Evolutionary conservation across 192 early-diverging fungal species (phyloP), one percentile per base, ranked within the genome.

Genomic region (Rhizophagus sp.): DNA sequence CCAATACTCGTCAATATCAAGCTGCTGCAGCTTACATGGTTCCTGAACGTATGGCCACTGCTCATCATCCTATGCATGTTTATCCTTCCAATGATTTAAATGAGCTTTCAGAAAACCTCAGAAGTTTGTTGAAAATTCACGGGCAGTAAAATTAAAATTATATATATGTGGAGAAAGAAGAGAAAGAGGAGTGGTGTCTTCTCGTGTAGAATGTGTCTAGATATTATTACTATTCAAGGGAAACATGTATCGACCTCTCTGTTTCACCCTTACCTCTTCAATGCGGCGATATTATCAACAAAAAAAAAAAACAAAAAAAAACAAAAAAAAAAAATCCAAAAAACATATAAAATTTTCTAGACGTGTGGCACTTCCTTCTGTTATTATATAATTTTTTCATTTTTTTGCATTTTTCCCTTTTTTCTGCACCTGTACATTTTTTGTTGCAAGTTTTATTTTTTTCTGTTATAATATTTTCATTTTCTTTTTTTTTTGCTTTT

Each of bases 61-160:
- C 85, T 36, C 83, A 83, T 82, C 57, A 85, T 41, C 65, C 79
- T 5, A 57, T 65, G 44, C 62, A 81, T 41, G 61, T 76, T 47
- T 76, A 76, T 44, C 79, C 62, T 39, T 67, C n/a, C 2, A 49
- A 73, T 50, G 44, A 81, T 30, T 62, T 89, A 49, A 81, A 83
- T 62, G 88, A 89, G 70, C 87, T 89, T 19, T 86, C 86, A 22
- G 83, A 87, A 73, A 84, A 74, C 62, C 68, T 89, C 17, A 83
- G 86, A 61, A 88, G 66, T 12, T 74, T 89, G 63, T 81, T 89
- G 2, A 89, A 88, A 74, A 88, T 89, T 78, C 82, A 86, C 76
- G 82, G 85, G 78, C 83, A 84, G 66, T 84, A 84, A 73, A 17
- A 67, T 36, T 13, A 67, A 33, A 33, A 69, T 69, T 69, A 25